phyloP scores from a whole-genome alignment of 1,284 basidiomycete species.

The Ustilago curta region DNA sequence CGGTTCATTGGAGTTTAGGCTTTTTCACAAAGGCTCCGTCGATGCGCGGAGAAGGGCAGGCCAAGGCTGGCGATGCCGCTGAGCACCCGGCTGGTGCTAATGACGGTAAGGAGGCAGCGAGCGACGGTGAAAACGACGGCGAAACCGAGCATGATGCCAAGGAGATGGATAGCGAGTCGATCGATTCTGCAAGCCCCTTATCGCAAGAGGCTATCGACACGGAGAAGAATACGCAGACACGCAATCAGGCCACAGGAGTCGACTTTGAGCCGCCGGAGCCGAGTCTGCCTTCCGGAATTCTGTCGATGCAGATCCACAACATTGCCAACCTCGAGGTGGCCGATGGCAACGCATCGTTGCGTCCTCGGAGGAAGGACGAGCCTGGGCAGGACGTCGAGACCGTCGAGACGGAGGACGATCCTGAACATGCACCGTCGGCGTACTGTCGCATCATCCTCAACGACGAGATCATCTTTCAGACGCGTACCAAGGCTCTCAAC shows the following conservation, averaged over 20 bases:
- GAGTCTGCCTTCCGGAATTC: slow-evolving; percentile 36
- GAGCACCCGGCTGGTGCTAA: no score
- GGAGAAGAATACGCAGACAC: slow-evolving; percentile 35
- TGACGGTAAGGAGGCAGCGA: not conserved
- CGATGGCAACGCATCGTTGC: slow-evolving; percentile 56
- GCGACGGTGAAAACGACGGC: not conserved
- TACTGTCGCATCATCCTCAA: slow-evolving; percentile 71
- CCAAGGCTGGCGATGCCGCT: not conserved
- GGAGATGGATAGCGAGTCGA: slow-evolving; percentile 15
- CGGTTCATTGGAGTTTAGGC: slow-evolving; percentile 41
- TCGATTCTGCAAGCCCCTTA: slow-evolving; percentile 19
- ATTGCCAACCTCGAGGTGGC: slow-evolving; percentile 68
- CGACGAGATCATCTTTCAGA: slow-evolving; percentile 71
- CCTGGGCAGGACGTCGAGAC: slow-evolving; percentile 48
- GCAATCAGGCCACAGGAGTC: slow-evolving; percentile 34
- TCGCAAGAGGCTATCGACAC: slow-evolving; percentile 12
- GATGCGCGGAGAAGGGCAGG: slow-evolving; percentile 8
- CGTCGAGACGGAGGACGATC: slow-evolving; percentile 44
- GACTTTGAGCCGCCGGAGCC: slow-evolving; percentile 50
- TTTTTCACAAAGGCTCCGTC: slow-evolving; percentile 46
- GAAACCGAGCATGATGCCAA: slow-evolving; percentile 9
- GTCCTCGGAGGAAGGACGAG: slow-evolving; percentile 40
- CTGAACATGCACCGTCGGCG: slow-evolving; percentile 60
- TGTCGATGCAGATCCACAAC: slow-evolving; percentile 57
- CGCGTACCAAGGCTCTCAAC: slow-evolving; percentile 70